Conservation (phyloP, 208 protist genomes). For the Endotrypanum monterogeii region DNA sequence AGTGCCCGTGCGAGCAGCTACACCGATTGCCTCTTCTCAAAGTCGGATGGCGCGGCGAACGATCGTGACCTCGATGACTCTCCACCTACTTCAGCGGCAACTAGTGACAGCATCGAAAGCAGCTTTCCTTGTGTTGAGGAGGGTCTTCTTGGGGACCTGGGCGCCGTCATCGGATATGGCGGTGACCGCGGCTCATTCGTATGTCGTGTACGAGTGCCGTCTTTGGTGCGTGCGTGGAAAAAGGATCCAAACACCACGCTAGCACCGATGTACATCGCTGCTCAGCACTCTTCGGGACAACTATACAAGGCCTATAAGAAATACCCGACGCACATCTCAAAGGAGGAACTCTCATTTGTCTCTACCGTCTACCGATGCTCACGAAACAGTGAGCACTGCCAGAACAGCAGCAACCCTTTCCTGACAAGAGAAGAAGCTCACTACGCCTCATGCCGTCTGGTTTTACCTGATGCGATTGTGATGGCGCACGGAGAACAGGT, state of each 20-base stretch:
- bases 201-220: constrained; percentile 42
- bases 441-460: constrained; percentile 45
- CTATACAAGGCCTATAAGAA: constrained; percentile 37
- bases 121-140: constrained; percentile 14
- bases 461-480: constrained; percentile 67
- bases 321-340: constrained; percentile 36
- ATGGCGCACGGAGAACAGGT: constrained; percentile 30
- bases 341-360: constrained; percentile 39
- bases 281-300: too few species aligned
- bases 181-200: constrained; percentile 76
- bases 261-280: neutral
- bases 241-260: neutral
- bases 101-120: neutral
- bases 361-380: constrained; percentile 26
- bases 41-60: neutral
- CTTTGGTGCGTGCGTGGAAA: constrained; percentile 5
- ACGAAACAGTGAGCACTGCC: constrained; percentile 11
- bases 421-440: constrained; percentile 21
- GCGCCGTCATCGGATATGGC: constrained; percentile 58
- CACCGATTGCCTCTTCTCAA: neutral
- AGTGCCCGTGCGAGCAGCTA: neutral
- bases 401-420: constrained; percentile 17
- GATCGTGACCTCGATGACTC: neutral
- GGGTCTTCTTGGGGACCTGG: constrained; percentile 25
- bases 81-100: neutral